These are phyloP conservation scores for Hsuehochloa calcarea DNA, from an alignment of 176 grass and related monocot species.

Conservation along the genomic window DNA sequence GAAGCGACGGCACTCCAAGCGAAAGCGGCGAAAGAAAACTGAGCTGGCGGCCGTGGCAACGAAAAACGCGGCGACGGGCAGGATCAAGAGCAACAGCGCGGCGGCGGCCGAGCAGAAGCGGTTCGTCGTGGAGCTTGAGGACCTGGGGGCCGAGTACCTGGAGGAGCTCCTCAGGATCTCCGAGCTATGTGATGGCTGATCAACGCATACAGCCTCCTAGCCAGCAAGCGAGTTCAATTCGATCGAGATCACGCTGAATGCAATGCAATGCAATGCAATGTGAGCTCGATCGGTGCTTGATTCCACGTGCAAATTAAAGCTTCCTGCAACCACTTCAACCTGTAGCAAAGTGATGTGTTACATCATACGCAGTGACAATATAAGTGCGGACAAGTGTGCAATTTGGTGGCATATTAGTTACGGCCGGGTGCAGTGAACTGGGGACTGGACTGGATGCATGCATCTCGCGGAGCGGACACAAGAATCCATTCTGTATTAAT, in stretches of 20 bases:
- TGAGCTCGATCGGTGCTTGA: neutral
- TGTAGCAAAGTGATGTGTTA: neutral
- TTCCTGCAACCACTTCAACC: neutral
- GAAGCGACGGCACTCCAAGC: slow-evolving; percentile 32
- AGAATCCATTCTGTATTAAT: neutral
- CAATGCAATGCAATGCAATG: neutral
- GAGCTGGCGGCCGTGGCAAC: neutral
- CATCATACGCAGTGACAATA: neutral
- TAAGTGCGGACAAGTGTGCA: neutral
- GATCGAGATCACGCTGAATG: neutral
- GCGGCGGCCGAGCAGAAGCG: neutral
- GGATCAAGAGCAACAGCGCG: neutral
- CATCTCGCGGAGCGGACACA: neutral
- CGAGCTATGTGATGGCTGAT: slow-evolving; percentile 9
- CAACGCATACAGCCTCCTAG: neutral
- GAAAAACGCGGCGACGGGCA: neutral
- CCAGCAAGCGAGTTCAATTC: neutral
- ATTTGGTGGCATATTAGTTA: neutral
- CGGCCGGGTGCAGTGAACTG: neutral
- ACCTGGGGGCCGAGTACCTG: slow-evolving; percentile 22
- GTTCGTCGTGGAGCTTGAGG: slow-evolving; percentile 35
- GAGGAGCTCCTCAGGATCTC: slow-evolving; percentile 33
- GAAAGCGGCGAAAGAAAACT: slow-evolving; percentile 18
- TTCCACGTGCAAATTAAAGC: neutral
- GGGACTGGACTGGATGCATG: neutral